Conservation (phyloP, 805 yeast genomes). For the Saturnispora dispora region DNA sequence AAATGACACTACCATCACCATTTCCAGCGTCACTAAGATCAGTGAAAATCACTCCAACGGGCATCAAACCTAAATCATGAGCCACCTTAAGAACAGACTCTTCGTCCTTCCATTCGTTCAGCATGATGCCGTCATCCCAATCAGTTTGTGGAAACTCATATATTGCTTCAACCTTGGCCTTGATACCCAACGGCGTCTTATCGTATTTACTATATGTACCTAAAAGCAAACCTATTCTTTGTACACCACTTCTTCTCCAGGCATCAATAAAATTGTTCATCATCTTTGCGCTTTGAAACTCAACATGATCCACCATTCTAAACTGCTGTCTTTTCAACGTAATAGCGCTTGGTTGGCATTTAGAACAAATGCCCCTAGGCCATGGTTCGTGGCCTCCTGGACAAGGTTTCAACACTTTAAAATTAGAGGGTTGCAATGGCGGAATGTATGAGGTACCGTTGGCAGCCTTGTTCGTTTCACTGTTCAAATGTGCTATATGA, state of each 20-base stretch:
- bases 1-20: slow-evolving; percentile 81
- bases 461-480: slow-evolving; percentile 51
- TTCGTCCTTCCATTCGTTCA: slow-evolving; percentile 48
- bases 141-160: slow-evolving; percentile 88
- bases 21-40: slow-evolving; percentile 83
- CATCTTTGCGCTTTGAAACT: slow-evolving; percentile 64
- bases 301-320: slow-evolving; percentile 97
- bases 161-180: slow-evolving; percentile 88
- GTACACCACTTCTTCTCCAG: slow-evolving; percentile 86
- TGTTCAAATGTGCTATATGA: slow-evolving; percentile 62
- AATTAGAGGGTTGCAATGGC: slow-evolving; percentile 68
- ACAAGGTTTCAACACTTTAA: slow-evolving; percentile 55
- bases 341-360: slow-evolving; percentile 94
- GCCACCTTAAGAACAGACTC: slow-evolving; percentile 47
- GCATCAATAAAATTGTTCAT: slow-evolving; percentile 79
- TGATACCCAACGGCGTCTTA: slow-evolving; percentile 83
- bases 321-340: slow-evolving; percentile 83
- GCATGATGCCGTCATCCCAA: slow-evolving; percentile 75
- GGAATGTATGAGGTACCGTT: slow-evolving; percentile 62
- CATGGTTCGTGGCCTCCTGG: slow-evolving; percentile 82
- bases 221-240: slow-evolving; percentile 76
- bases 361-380: slow-evolving; percentile 91
- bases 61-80: slow-evolving; percentile 46
- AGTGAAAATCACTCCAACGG: slow-evolving; percentile 81
- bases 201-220: slow-evolving; percentile 76